Percentiles rank a stretch among this genome's conserved stretches.
Conservation (phyloP, 2,329 filamentous ascomycete species). For the Aureobasidium sp. region DNA sequence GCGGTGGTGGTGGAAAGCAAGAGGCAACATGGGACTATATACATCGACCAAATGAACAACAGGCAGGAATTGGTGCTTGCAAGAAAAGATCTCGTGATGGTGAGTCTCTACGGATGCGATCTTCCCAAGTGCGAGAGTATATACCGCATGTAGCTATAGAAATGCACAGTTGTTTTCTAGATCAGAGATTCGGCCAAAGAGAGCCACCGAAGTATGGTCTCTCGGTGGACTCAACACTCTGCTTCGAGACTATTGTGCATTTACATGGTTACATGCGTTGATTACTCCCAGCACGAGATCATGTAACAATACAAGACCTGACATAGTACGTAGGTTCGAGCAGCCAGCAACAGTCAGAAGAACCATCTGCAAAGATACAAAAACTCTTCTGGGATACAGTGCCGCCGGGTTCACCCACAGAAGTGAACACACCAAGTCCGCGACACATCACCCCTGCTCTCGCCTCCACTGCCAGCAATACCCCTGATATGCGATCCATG, state of each 20-base stretch:
- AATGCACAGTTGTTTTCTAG: not conserved
- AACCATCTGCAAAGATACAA: constrained; percentile 8
- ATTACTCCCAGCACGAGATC: not conserved
- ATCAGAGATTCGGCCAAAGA: not conserved
- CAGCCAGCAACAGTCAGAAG: constrained; percentile 3
- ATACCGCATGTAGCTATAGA: not conserved
- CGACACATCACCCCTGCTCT: not conserved
- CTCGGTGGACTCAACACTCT: not conserved
- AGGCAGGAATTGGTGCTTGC: not conserved
- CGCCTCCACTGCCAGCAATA: not conserved
- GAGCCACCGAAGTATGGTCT: not conserved
- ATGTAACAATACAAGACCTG: not conserved
- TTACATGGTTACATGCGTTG: not conserved
- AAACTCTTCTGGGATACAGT: not conserved
- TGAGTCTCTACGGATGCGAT: not conserved
- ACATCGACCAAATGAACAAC: not conserved
- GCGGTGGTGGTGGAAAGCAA: constrained; percentile 13
- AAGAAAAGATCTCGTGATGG: constrained; percentile 5
- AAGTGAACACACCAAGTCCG: constrained; percentile 16
- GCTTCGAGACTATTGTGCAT: not conserved
- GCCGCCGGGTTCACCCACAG: constrained; percentile 11
- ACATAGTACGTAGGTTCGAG: not conserved
- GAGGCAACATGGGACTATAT: constrained; percentile 9
- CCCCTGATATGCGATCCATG: not conserved
- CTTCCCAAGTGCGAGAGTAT: not conserved